Evolutionary conservation across 768 basidiomycete species (phyloP).

Genomic region (Tulasnella sp.): DNA sequence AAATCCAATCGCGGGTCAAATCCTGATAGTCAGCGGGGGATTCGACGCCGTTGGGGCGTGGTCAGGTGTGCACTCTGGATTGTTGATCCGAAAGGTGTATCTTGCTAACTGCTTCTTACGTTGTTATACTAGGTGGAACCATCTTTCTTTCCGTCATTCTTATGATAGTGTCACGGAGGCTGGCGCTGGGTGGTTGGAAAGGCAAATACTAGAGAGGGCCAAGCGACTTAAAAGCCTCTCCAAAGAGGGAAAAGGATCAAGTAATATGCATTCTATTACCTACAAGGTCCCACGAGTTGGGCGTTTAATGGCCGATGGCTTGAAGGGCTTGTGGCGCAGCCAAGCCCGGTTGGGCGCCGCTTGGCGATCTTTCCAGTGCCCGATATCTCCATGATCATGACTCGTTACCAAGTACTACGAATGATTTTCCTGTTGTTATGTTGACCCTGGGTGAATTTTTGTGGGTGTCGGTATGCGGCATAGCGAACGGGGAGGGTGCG

Average conservation of each 20-base stretch:
- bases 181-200: conserved; percentile 26
- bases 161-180: neutral
- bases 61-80: conserved; percentile 12
- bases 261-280: neutral
- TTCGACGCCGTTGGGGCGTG: conserved; percentile 33
- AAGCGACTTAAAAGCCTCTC: neutral
- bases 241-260: neutral
- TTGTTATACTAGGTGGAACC: neutral
- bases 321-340: neutral
- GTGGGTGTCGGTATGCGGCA: neutral
- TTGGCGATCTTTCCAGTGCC: neutral
- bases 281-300: neutral
- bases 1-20: conserved; percentile 35
- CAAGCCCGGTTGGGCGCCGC: neutral
- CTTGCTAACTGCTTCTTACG: neutral
- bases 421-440: neutral
- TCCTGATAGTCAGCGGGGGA: conserved; percentile 24
- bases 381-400: neutral
- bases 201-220: conserved; percentile 12
- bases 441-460: neutral
- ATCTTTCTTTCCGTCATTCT: conserved; percentile 15
- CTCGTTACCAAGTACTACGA: neutral
- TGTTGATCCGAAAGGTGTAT: neutral
- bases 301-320: neutral
- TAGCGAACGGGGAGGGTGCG: neutral